Evolutionary conservation across 208 protist genomes (phyloP).

Genomic region (Leishmania tropica): DNA sequence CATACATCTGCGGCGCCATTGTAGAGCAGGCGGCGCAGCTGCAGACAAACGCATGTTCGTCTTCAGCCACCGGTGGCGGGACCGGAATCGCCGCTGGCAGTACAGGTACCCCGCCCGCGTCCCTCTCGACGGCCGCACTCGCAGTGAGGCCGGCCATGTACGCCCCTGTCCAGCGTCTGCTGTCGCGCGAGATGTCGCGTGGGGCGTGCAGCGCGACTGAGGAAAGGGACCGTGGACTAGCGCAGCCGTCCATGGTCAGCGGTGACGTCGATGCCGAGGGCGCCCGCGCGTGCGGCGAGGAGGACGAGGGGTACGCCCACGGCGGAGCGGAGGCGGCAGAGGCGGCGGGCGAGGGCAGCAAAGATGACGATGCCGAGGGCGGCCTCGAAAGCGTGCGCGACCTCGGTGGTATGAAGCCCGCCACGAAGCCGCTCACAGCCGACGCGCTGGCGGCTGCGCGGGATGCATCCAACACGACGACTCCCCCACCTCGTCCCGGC

Average conservation of each 20-base stretch:
- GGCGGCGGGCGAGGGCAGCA: neutral
- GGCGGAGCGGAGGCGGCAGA: neutral
- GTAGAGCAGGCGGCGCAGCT: constrained; percentile 33
- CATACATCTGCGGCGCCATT: constrained; percentile 30
- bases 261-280: neutral
- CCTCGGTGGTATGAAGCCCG: neutral
- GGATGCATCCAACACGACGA: neutral
- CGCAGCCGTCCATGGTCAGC: neutral
- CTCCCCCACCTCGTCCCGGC: neutral
- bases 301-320: neutral
- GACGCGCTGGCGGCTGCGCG: constrained; percentile 1
- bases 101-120: constrained; percentile 1
- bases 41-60: constrained; percentile 9
- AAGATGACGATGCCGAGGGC: neutral
- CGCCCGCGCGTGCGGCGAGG: neutral
- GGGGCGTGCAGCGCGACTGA: neutral
- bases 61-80: neutral
- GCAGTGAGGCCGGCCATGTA: constrained; percentile 19
- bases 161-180: constrained; percentile 24
- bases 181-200: constrained; percentile 9
- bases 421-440: neutral
- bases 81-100: neutral
- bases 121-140: constrained; percentile 14
- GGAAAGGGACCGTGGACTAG: neutral
- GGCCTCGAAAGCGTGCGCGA: neutral